These are phyloP conservation scores for Echinosophora koreensis DNA, from an alignment of 306 rosid species.

Conservation along the genomic window DNA sequence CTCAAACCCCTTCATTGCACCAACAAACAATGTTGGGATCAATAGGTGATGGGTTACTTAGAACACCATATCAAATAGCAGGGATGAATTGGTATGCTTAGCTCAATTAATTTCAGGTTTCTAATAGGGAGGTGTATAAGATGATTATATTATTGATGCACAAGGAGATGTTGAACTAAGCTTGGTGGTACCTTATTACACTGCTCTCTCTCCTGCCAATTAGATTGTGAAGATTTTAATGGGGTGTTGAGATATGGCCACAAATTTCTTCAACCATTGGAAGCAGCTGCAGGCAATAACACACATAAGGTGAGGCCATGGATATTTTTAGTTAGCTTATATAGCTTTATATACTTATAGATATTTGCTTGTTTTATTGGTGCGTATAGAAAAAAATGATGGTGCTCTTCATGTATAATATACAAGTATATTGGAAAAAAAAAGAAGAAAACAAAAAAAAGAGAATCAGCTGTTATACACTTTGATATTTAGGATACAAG, in stretches of 20 bases:
- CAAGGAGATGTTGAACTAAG: constrained; percentile 13
- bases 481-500: constrained; percentile 55
- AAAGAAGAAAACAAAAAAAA: too few relatives aligned
- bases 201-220: constrained; percentile 21
- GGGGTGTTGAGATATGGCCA: constrained; percentile 58
- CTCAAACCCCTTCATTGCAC: constrained; percentile 71
- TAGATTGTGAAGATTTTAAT: constrained; percentile 52
- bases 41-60: constrained; percentile 56
- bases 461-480: constrained; percentile 32
- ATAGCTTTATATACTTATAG: constrained; percentile 53
- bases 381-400: constrained; percentile 50
- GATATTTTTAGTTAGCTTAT: constrained; percentile 54
- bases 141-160: constrained; percentile 27
- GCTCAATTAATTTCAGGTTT: constrained; percentile 26
- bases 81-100: constrained; percentile 86
- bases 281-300: constrained; percentile 43
- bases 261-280: constrained; percentile 47
- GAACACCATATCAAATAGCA: constrained; percentile 57
- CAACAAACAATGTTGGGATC: constrained; percentile 71
- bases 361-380: constrained; percentile 52
- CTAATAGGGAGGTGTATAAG: constrained; percentile 3
- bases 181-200: constrained; percentile 20
- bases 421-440: constrained; percentile 49
- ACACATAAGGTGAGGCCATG: constrained; percentile 56
- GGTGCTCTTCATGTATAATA: constrained; percentile 54